phyloP scores from a whole-genome alignment of 768 basidiomycete genomes.

The Lentinula raphanica region DNA sequence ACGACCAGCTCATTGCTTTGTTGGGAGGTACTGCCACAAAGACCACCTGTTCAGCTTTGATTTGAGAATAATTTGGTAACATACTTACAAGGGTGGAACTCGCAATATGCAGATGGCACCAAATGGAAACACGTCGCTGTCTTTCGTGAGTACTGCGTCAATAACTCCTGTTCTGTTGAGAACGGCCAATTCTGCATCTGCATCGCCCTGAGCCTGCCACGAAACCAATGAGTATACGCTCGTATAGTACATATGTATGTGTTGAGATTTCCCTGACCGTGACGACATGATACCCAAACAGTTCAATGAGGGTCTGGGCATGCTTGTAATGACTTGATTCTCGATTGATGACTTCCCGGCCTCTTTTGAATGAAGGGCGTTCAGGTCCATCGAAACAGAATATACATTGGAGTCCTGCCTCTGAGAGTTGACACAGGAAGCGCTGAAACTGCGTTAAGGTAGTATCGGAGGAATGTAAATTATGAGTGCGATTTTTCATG shows the following conservation, averaged over 20 bases:
- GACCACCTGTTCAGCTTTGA: too few species aligned
- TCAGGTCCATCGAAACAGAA: neutral
- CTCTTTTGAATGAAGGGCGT: neutral
- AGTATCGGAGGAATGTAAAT: too few species aligned
- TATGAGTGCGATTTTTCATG: neutral
- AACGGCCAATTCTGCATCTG: constrained; percentile 64
- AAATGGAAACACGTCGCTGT: constrained; percentile 64
- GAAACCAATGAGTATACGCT: too few species aligned
- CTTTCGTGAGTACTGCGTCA: constrained; percentile 62
- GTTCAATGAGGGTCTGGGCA: neutral
- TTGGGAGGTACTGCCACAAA: neutral
- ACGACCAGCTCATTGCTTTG: neutral
- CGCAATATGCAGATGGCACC: constrained; percentile 50
- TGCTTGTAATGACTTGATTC: neutral
- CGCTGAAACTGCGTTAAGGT: neutral
- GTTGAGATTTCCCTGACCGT: neutral
- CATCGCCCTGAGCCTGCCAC: constrained; percentile 45
- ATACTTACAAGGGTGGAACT: constrained; percentile 10
- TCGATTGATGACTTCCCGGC: neutral
- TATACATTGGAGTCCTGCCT: neutral
- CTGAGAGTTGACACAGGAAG: neutral
- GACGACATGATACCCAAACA: neutral
- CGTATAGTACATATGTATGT: too few species aligned
- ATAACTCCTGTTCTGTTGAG: constrained; percentile 53
- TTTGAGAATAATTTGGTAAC: too few species aligned